Evolutionary conservation across 805 yeast species (phyloP), one percentile per base, ranked within the genome.

Genomic region (Yarrowia hollandica): DNA sequence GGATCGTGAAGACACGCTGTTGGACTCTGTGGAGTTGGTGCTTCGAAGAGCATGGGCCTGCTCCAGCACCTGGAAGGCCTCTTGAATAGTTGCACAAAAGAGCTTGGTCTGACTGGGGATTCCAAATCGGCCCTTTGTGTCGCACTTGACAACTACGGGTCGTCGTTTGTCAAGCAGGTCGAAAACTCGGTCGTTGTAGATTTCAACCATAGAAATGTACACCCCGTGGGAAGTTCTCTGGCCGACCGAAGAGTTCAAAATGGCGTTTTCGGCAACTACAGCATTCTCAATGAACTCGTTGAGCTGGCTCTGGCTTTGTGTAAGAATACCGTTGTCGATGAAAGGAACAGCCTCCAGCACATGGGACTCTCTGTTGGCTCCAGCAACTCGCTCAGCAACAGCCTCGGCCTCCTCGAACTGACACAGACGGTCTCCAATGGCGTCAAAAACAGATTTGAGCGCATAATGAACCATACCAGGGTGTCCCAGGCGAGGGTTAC

Each of bases 131-230:
- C 44, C 58, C 42, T 18, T 52, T 5, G 44, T 3, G 63, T 79
- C 82, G 0, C 77, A 75, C n/a, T 66, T 66, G 35, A 63, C 59
- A 5, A 68, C 62, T 18, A 70, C 59, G 12, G 63, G 60, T 10
- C 57, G 52, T 26, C 69, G 46, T 23, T 60, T 56, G 25, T 66
- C 68, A 30, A 72, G 61, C 15, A 82, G 74, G 54, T 75, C 81
- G 30, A 74, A 66, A 3, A 74, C 70, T 19, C 73, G 65, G 62
- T 81, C 83, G 62, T 79, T 79, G 63, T 79, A 76, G 19, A 82
- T 71, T 64, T 82, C 84, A 66, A 78, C 79, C 72, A 80, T 77
- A 4, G 83, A 77, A n/a, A 82, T 22, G 1, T 81, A 75, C 18
- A 81, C 67, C 0, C 77, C 81, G 63, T 66, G 69, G 55, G 60